These are phyloP conservation scores for Fusarium concolor DNA, from an alignment of 2,329 filamentous ascomycete genomes.

Conservation along the genomic window DNA sequence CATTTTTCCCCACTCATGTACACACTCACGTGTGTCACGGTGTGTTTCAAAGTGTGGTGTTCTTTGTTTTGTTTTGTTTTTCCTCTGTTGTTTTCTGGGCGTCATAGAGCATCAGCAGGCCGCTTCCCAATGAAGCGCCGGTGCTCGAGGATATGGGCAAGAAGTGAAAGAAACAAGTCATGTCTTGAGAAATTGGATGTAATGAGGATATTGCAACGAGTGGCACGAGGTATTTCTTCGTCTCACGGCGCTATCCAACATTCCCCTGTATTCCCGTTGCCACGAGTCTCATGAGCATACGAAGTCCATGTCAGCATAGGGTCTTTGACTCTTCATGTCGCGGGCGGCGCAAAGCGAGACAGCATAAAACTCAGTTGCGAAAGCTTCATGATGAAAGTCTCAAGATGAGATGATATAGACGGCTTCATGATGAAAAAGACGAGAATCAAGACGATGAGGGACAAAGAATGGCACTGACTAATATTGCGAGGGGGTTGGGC, in stretches of 20 bases:
- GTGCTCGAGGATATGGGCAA: neutral
- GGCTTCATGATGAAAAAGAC: neutral
- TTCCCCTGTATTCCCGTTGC: neutral
- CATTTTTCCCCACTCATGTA: no score
- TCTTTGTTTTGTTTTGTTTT: neutral
- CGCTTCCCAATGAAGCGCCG: neutral
- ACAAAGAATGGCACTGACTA: conserved; percentile 18
- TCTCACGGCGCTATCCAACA: neutral
- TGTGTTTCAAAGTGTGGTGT: neutral
- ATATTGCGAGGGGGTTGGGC: conserved; percentile 22
- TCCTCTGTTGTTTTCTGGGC: neutral
- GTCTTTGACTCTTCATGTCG: neutral
- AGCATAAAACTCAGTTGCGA: neutral
- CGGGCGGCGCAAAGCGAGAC: neutral
- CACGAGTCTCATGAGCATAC: neutral
- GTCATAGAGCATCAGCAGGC: neutral
- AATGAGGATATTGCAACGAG: neutral
- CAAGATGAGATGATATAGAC: neutral
- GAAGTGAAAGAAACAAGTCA: neutral
- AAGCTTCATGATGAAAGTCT: neutral
- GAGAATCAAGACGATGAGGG: conserved; percentile 12
- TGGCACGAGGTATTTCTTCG: neutral
- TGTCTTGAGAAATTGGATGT: neutral
- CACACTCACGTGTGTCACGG: neutral
- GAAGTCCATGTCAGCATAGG: conserved; percentile 1